Conservation (phyloP, 2,329 filamentous ascomycete genomes). For the Endoconidiophora laricicola region DNA sequence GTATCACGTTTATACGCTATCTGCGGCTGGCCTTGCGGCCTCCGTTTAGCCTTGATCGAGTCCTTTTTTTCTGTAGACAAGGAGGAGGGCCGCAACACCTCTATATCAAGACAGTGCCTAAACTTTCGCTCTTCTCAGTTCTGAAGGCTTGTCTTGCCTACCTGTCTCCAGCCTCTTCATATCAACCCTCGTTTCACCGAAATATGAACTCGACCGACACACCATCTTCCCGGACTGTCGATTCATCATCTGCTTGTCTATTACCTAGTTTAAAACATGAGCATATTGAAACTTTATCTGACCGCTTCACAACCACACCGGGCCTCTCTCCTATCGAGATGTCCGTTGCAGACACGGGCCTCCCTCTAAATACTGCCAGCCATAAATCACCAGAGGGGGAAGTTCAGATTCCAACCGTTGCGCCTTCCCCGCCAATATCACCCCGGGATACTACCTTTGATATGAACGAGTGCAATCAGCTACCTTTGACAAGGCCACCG, state of each 20-base stretch:
- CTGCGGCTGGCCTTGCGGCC: slow-evolving; percentile 4
- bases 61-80: neutral
- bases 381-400: too few species aligned
- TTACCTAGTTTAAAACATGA: neutral
- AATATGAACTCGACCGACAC: neutral
- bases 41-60: neutral
- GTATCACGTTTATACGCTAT: neutral
- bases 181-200: neutral
- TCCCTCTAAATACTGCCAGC: too few species aligned
- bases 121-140: neutral
- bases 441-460: neutral
- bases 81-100: too few species aligned
- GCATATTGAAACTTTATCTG: neutral
- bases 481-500: neutral
- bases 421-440: neutral
- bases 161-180: neutral
- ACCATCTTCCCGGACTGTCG: neutral
- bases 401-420: neutral
- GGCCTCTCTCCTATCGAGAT: neutral
- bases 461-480: slow-evolving; percentile 16
- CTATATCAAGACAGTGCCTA: neutral
- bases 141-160: neutral
- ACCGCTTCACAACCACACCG: neutral
- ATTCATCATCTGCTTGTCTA: neutral
- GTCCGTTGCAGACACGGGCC: neutral